Evolutionary conservation across 179 eudicot species (phyloP), one percentile per base, ranked within the genome.

Genomic region (Nepenthes alata): DNA sequence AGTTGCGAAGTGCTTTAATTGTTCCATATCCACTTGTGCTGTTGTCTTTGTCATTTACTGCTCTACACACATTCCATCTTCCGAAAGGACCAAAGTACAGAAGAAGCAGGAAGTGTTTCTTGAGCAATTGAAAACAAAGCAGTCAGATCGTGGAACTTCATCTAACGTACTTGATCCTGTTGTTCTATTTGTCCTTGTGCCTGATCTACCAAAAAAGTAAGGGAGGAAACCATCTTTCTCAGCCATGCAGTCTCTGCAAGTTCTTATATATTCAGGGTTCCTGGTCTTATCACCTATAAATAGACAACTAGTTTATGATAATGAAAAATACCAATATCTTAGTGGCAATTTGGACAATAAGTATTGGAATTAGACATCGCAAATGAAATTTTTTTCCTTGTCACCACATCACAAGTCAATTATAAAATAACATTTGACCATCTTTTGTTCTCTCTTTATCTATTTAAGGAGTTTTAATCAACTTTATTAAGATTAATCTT

Each of bases 201-300:
- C 96, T 63, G 87, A 83, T 70, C 79, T 89, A 37, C 98, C 98
- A 41, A 93, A 89, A 73, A 83, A 95, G 98, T 87, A 67, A 59
- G 14, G n/a, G 4, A 3, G 53, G 13, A 11, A 11, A n/a, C 15
- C 13, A 50, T 50, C 53, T 11, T 11, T 3, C n/a, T 6, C 8
- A 50, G n/a, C 15, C 11, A 4, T 11, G 53, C 11, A 0, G 8
- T 7, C 45, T 41, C 6, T 41, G 45, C 45, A 41, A 41, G 45
- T 7, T 41, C 45, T 1, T 41, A 41, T 41, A 41, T 4, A 41
- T 41, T 41, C 8, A 41, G 45, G 25, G 8, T 41, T 4, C 45
- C 45, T 41, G 45, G 8, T 41, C 8, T 41, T 4, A 41, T 41
- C 5, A 4, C 45, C 45, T 25, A 25, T 25, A 25, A 25, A 25